These are phyloP conservation scores for Rhytidhysteron rufulum DNA, from an alignment of 2,329 filamentous ascomycete genomes.

Conservation along the genomic window DNA sequence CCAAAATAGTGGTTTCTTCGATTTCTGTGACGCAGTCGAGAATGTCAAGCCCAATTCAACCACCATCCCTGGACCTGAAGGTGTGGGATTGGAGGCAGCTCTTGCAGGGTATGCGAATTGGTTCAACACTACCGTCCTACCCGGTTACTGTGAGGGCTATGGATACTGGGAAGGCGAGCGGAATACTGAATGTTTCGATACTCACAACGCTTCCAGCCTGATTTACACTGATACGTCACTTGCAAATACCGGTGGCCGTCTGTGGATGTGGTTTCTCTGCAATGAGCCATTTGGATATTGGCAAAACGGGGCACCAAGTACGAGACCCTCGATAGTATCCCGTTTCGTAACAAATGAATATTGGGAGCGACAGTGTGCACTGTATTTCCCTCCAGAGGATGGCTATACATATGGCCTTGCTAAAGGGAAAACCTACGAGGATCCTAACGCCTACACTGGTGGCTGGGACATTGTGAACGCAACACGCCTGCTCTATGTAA, in stretches of 20 bases:
- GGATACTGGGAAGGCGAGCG: conserved; percentile 43
- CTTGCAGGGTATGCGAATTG: conserved; percentile 48
- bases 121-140: conserved; percentile 4
- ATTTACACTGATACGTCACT: conserved; percentile 50
- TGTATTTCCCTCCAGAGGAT: conserved; percentile 53
- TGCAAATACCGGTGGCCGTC: conserved; percentile 46
- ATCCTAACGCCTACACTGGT: conserved; percentile 52
- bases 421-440: conserved; percentile 44
- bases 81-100: conserved; percentile 54
- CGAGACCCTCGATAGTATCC: conserved; percentile 48
- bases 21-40: conserved; percentile 36
- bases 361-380: conserved; percentile 52
- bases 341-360: conserved; percentile 50
- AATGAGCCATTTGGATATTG: conserved; percentile 61
- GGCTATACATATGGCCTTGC: conserved; percentile 49
- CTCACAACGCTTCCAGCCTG: conserved; percentile 48
- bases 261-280: conserved; percentile 61
- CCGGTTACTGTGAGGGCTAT: conserved; percentile 44
- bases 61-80: conserved; percentile 35
- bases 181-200: conserved; percentile 51
- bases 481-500: conserved; percentile 55
- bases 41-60: conserved; percentile 29
- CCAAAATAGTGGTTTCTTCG: conserved; percentile 41
- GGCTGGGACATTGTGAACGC: conserved; percentile 54
- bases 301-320: conserved; percentile 51